Evolutionary conservation across 2,329 filamentous ascomycete genomes (phyloP).

Genomic region (Onygena corvina): DNA sequence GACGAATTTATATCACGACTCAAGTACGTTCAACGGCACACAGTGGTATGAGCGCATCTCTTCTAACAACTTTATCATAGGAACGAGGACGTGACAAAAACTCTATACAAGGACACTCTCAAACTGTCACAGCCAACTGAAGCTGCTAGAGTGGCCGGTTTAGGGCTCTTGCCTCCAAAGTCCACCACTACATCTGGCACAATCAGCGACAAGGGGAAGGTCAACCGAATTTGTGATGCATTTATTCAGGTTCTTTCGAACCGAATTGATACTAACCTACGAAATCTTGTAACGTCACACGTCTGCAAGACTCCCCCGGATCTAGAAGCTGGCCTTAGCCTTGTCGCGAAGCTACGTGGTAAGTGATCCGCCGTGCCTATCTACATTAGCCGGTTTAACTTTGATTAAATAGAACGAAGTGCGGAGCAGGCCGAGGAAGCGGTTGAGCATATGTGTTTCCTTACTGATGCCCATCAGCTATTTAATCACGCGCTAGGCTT

Average conservation of each 20-base stretch:
- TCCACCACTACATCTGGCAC: constrained; percentile 6
- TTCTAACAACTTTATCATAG: constrained; percentile 25
- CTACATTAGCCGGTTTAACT: not conserved
- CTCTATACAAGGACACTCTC: constrained; percentile 83
- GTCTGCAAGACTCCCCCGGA: constrained; percentile 89
- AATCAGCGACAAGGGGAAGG: constrained; percentile 43
- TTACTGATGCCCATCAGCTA: constrained; percentile 81
- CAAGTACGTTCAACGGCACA: constrained; percentile 41
- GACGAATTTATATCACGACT: constrained; percentile 85
- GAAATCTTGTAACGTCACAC: constrained; percentile 88
- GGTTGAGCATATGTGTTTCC: constrained; percentile 93
- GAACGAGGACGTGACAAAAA: constrained; percentile 84
- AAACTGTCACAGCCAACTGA: constrained; percentile 31
- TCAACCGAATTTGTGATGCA: constrained; percentile 80
- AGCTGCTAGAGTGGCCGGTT: constrained; percentile 20
- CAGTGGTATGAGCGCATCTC: not conserved
- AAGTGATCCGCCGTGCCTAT: constrained; percentile 10
- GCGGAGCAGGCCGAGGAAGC: constrained; percentile 69
- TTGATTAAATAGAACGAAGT: constrained; percentile 40
- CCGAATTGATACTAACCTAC: constrained; percentile 54
- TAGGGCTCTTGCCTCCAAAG: constrained; percentile 6
- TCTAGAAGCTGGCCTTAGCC: constrained; percentile 65
- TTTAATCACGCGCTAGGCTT: constrained; percentile 84
- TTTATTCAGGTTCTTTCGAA: constrained; percentile 57
- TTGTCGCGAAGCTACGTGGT: constrained; percentile 61